Conservation (phyloP, 768 basidiomycete genomes). For the Kwoniella sp. region DNA sequence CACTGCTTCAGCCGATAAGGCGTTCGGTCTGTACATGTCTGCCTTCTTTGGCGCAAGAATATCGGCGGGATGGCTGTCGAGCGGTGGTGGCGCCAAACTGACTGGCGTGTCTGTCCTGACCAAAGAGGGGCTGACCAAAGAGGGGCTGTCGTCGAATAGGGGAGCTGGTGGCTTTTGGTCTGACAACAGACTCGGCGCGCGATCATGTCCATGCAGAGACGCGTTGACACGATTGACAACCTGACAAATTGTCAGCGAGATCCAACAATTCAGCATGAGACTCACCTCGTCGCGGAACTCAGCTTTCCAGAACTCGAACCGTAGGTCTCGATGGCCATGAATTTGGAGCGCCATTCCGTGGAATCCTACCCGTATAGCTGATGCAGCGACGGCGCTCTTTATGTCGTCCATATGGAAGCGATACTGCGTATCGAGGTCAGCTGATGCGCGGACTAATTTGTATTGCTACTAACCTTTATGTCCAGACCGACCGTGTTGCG, state of each 20-base stretch:
- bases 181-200: conserved; percentile 2
- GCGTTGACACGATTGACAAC: conserved; percentile 26
- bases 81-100: background rate
- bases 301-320: conserved; percentile 62
- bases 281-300: conserved; percentile 60
- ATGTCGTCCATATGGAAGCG: conserved; percentile 60
- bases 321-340: conserved; percentile 60
- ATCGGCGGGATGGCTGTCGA: conserved; percentile 35
- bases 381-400: conserved; percentile 58
- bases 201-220: background rate
- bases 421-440: conserved; percentile 35
- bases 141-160: conserved; percentile 9
- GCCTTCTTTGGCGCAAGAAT: conserved; percentile 38
- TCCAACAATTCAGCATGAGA: background rate
- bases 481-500: conserved; percentile 41
- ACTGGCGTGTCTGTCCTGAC: background rate
- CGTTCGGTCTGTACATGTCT: conserved; percentile 17
- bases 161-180: conserved; percentile 18
- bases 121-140: background rate
- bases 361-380: conserved; percentile 37
- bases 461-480: conserved; percentile 46
- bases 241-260: conserved; percentile 10
- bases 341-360: conserved; percentile 60
- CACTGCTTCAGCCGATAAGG: conserved; percentile 47
- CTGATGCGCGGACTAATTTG: background rate